Evolutionary conservation across 495 filamentous ascomycete species (phyloP), one percentile per base, ranked within the genome.

Genomic region (Apiosordaria backusii): DNA sequence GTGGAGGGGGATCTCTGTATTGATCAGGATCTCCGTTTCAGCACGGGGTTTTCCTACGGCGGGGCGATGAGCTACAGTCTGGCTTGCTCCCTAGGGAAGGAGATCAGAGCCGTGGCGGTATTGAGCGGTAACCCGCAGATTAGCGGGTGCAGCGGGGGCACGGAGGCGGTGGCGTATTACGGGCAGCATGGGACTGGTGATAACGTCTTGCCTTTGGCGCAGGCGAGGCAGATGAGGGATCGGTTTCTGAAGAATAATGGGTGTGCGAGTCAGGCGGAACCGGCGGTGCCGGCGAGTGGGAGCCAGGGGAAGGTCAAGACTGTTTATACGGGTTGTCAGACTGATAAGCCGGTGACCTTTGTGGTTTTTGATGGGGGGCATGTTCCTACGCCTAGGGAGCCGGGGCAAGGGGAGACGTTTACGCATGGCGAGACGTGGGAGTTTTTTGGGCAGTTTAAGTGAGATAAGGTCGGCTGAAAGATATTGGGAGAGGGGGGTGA

Each of bases 21-120:
- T 9, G 75, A 83, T 70, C 61, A 75, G 62, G 73, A 70, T 60
- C 71, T 76, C 25, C 70, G 75, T 63, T 82, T 79, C 75, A 72
- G 75, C 1, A 80, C 75, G 5, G 81, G 81, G 25, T 83, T 80
- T 70, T 79, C 76, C 66, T 83, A 78, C 68, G 81, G 81, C 22
- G 81, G 67, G 24, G 76, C 76, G 50, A 82, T 83, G 81, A 78
- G 74, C n/a, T 82, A 79, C 64, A 65, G 76, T 2, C 70, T 83
- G 27, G 80, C 81, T 19, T 83, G 80, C 64, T 68, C 76, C 1
- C 75, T 75, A 0, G 71, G 72, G 1, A 72, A 76, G 23, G 72
- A 75, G 27, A 76, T 82, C 67, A 75, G 76, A 35, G 81, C 78
- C 23, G 79, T 83, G 10, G 78, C 78, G 27, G 77, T 70, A 1